A percentile compares a stretch with the other conserved stretches of the same genome.
Conservation (phyloP, 2,329 filamentous ascomycete genomes). For the Capronia epimyces region DNA sequence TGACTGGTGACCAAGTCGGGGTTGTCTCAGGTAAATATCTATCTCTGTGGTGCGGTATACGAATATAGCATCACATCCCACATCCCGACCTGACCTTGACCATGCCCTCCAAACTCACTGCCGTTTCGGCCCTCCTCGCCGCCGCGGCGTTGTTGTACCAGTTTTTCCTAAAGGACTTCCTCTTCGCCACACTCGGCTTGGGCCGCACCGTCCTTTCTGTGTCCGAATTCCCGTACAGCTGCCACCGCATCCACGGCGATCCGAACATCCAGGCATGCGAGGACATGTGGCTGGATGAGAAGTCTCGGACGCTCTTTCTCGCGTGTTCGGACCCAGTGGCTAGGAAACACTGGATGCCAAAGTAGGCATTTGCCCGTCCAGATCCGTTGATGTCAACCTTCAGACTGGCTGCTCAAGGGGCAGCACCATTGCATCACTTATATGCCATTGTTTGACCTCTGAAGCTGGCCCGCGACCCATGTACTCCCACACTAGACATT, state of each 20-base stretch:
- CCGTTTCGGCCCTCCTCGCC: conserved; percentile 19
- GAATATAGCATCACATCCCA: neutral
- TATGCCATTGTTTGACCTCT: no score
- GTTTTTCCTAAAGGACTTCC: conserved; percentile 27
- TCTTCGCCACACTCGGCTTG: conserved; percentile 33
- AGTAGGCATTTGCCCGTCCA: no score
- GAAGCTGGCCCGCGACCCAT: no score
- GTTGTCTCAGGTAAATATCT: no score
- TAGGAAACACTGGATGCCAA: conserved; percentile 29
- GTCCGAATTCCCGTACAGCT: conserved; percentile 32
- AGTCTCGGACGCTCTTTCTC: conserved; percentile 29
- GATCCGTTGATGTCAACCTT: no score
- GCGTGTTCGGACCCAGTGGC: conserved; percentile 28
- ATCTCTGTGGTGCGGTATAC: no score
- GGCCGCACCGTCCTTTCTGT: conserved; percentile 32
- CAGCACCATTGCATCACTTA: no score
- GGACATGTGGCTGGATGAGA: conserved; percentile 32
- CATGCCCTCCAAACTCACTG: conserved; percentile 9
- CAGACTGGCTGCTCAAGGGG: no score
- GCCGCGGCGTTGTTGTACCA: conserved; percentile 32
- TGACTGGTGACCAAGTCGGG: no score
- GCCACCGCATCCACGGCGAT: conserved; percentile 28
- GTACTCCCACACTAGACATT: no score
- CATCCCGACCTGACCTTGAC: neutral
- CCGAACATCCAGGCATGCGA: conserved; percentile 32